Evolutionary conservation across 768 basidiomycete species (phyloP).

Genomic region (Paxillus rubicundulus): DNA sequence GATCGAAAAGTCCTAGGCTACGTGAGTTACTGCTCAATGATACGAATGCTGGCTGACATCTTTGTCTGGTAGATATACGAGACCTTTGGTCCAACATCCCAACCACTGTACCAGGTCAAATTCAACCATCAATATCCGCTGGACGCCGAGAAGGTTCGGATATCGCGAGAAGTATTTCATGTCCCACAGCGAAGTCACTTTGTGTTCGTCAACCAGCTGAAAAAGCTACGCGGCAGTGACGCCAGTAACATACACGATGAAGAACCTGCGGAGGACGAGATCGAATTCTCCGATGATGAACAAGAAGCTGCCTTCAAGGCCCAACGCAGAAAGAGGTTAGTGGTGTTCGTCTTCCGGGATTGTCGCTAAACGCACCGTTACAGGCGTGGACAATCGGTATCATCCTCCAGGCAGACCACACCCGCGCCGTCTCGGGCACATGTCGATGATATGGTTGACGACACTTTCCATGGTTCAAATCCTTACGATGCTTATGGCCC

Average conservation of each 20-base stretch:
- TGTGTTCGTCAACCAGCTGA: constrained; percentile 75
- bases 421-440: constrained; percentile 52
- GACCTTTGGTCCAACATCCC: constrained; percentile 91
- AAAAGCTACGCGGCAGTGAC: constrained; percentile 79
- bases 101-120: constrained; percentile 87
- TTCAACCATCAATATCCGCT: constrained; percentile 68
- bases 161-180: constrained; percentile 74
- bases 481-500: constrained; percentile 66
- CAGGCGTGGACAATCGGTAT: constrained; percentile 54
- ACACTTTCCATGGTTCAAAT: constrained; percentile 46
- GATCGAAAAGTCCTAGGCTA: constrained; percentile 89
- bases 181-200: constrained; percentile 78
- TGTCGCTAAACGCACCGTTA: constrained; percentile 3
- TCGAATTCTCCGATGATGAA: constrained; percentile 96
- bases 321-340: constrained; percentile 58
- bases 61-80: constrained; percentile 68
- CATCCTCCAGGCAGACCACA: constrained; percentile 55
- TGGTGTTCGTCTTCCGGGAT: constrained; percentile 5
- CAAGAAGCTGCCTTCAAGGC: constrained; percentile 73
- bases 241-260: constrained; percentile 95
- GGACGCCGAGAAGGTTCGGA: constrained; percentile 50
- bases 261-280: constrained; percentile 84
- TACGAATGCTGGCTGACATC: constrained; percentile 13
- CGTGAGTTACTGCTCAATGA: constrained; percentile 47
- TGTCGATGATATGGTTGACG: constrained; percentile 53